Evolutionary conservation across 257 asterid genomes (phyloP).

Genomic region (Buddleja alternifolia): DNA sequence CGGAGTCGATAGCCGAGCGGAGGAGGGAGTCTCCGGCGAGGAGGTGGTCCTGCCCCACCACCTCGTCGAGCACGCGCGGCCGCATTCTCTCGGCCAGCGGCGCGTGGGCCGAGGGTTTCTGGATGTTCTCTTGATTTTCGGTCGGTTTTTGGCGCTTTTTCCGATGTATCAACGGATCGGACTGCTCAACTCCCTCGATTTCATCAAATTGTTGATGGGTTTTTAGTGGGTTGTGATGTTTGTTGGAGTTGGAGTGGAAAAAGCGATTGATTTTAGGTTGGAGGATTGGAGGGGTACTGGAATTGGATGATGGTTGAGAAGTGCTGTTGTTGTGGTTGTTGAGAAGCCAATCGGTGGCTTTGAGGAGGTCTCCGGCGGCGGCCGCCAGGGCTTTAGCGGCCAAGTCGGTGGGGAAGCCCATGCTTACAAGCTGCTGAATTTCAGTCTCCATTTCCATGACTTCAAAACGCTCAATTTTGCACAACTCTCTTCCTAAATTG

Average conservation of each 20-base stretch:
- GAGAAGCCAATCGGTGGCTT: conserved; percentile 85
- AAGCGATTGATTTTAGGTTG: conserved; percentile 80
- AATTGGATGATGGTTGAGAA: conserved; percentile 23
- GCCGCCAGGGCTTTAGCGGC: conserved; percentile 67
- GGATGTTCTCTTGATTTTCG: background rate
- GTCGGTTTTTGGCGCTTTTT: conserved; percentile 47
- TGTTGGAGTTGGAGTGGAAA: conserved; percentile 44
- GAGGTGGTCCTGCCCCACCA: conserved; percentile 85
- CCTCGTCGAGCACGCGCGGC: conserved; percentile 71
- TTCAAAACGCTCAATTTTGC: background rate
- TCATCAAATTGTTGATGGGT: conserved; percentile 11
- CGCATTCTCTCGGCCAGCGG: conserved; percentile 84
- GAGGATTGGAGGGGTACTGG: conserved; percentile 35
- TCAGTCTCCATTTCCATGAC: conserved; percentile 30
- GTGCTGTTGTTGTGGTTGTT: conserved; percentile 21
- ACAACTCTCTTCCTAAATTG: background rate
- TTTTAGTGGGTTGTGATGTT: conserved; percentile 14
- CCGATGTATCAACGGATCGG: conserved; percentile 19
- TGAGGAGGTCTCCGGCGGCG: conserved; percentile 54
- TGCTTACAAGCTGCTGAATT: conserved; percentile 57
- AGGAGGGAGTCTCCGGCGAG: conserved; percentile 57
- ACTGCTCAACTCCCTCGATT: conserved; percentile 18
- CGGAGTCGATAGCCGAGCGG: conserved; percentile 47
- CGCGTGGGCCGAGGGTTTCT: conserved; percentile 33
- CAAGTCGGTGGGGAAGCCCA: conserved; percentile 68